Evolutionary conservation across 129 eudicot species (phyloP).

Genomic region (Chrysanthemum seticuspe): DNA sequence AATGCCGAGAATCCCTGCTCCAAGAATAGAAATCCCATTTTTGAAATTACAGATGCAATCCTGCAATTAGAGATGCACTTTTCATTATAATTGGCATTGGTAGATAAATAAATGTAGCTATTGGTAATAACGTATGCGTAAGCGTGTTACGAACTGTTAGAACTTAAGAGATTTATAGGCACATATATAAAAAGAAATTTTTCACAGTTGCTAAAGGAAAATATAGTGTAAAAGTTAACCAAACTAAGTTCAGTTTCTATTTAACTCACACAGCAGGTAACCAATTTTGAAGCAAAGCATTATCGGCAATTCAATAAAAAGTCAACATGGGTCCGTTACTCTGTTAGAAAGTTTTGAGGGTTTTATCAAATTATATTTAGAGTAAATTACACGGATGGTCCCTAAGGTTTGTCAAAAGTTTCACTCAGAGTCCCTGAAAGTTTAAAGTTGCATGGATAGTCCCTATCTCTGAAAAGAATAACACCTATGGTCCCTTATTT

Average conservation of each 20-base stretch:
- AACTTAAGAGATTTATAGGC: neutral
- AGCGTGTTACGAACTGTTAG: neutral
- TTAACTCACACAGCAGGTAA: too few species aligned
- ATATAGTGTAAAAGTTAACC: neutral
- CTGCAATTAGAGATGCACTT: constrained; percentile 41
- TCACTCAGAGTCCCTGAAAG: too few species aligned
- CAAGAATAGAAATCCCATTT: constrained; percentile 90
- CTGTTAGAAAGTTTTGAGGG: neutral
- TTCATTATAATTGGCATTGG: neutral
- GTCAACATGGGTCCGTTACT: neutral
- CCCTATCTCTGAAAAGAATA: too few species aligned
- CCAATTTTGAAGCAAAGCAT: too few species aligned
- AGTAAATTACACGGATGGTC: too few species aligned
- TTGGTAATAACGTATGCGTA: neutral
- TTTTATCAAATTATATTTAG: neutral
- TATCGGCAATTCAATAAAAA: neutral
- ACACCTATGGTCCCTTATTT: too few species aligned
- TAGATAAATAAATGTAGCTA: neutral
- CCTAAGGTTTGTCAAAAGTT: too few species aligned
- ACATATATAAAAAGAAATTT: neutral
- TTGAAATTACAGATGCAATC: constrained; percentile 94
- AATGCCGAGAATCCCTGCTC: constrained; percentile 87
- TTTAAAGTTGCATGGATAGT: too few species aligned
- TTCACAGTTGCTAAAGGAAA: neutral
- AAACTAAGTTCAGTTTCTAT: neutral